Evolutionary conservation across 2,329 filamentous ascomycete species (phyloP).

Genomic region (Apiospora saccharicola): DNA sequence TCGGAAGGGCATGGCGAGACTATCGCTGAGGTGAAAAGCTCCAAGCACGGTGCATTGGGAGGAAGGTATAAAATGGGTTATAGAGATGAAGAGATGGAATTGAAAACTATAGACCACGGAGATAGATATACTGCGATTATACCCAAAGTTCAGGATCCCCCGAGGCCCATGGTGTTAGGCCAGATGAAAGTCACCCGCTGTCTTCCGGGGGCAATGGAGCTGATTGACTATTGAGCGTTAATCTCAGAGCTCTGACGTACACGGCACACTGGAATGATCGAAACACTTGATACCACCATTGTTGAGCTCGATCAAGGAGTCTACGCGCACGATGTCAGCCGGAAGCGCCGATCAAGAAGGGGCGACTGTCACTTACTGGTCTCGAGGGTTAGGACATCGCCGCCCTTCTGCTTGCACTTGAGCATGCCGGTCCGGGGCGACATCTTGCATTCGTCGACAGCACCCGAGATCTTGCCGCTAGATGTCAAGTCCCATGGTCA

Average conservation of each 20-base stretch:
- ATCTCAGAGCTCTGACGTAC: not conserved
- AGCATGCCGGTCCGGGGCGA: slow-evolving; percentile 3
- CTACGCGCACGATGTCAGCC: not conserved
- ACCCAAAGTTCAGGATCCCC: not conserved
- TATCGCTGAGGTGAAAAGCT: not conserved
- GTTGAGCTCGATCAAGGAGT: not conserved
- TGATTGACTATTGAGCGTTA: not conserved
- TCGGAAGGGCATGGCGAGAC: not conserved
- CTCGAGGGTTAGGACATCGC: slow-evolving; percentile 2
- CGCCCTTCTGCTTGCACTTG: slow-evolving; percentile 2
- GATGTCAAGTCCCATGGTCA: not conserved
- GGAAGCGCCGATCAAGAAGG: not conserved
- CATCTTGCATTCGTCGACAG: not conserved
- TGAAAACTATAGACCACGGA: not conserved
- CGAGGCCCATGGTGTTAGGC: not conserved
- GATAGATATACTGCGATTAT: not conserved
- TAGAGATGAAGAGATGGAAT: not conserved
- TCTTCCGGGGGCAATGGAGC: not conserved
- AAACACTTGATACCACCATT: not conserved
- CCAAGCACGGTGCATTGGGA: too few relatives aligned
- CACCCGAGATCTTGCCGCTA: not conserved
- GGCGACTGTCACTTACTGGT: not conserved
- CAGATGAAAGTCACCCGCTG: too few relatives aligned
- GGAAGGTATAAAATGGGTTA: not conserved
- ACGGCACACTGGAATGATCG: not conserved